Evolutionary conservation across 2,329 filamentous ascomycete species (phyloP), one percentile per base, ranked within the genome.

Genomic region (Geosmithia morbida): DNA sequence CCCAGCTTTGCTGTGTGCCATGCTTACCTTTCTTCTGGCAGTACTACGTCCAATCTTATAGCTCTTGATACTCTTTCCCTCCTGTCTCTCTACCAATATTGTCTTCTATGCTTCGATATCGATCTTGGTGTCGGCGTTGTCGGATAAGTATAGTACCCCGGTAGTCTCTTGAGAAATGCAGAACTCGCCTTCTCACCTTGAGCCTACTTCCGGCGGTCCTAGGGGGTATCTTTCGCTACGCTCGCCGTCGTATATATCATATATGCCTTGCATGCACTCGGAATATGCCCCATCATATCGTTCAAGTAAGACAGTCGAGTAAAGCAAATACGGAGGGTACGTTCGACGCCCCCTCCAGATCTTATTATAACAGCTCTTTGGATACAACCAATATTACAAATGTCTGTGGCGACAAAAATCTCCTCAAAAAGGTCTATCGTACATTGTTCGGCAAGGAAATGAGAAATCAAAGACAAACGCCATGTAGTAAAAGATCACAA

Each of bases 21-120:
- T 39, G 41, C 59, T 65, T 52, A 65, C 48, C 22, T 4, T 26
- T 26, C 13, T 26, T 13, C 2, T 2, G 4, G 2, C 46, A 68
- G 66, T 68, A 68, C 47, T 67, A 68, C 49, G 66, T 68, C 19
- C 66, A 68, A 53, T 68, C 66, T 3, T 68, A 68, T 49, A 67
- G 65, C 48, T 49, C 55, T 54, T 48, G 45, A 22, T 33, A 18
- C 16, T 7, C 41, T 18, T 18, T 42, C 16, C 16, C 41, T 42
- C 16, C 13, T 41, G 4, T 41, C 39, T 4, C 4, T 41, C 13
- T 41, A n/a, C 16, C 39, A 41, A 41, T 26, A 4, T 26, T 26
- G 22, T 26, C 22, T 26, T 26, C 22, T 8, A 26, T 37, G 33
- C 11, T 37, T 37, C 14, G 33, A 11, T 37, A 7, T 13, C 13